Base-by-base conservation (phyloP, 2,329 filamentous ascomycete genomes). In the Diaporthe sp. region DNA sequence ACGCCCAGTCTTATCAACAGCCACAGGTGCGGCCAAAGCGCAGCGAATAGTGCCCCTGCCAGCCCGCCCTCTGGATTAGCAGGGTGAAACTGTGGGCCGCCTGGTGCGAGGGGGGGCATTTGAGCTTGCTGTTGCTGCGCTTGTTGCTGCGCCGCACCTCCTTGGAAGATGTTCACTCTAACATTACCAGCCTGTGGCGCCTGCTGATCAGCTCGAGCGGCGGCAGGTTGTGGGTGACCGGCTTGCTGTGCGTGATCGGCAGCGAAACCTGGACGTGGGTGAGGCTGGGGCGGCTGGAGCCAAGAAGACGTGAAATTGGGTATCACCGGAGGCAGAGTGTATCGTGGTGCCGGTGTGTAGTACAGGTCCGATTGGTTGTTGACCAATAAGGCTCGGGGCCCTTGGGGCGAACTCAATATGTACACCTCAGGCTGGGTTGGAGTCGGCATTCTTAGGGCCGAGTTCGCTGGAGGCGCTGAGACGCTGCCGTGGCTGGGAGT, bases 21-120 rank as follows among this genome's bases (percentile, higher is more conserved):
- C 91, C 91, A 93, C 39, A 93, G 80, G 71, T 92, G 88, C n/a
- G 90, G 90, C 85, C 89, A 89, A n/a, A 90, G 72, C 22, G 86
- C 86, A 6, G 84, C 85, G 65, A 86, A 73, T 31, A 88, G 76
- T 25, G 85, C 83, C 3, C 80, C 84, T 0, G 82, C 81, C 57
- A 77, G 37, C 13, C 74, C 74, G 17, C 73, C 75, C 4, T 81
- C 82, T 1, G 84, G 84, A 67, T 88, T 88, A 72, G 83, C 85
- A 10, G 81, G 82, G 68, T 86, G 86, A 51, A 82, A 74, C 22
- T 72, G 74, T 61, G 61, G 69, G 61, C 55, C 73, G 8, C 31
- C 74, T 19, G 61, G 73, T 13, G 55, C 71, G 44, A 75, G 42
- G 31, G 59, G 72, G 28, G 70, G 76, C 15, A n/a, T 59, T 46